Conservation (phyloP, 148 eudicot species). For the Linanthus parryae region DNA sequence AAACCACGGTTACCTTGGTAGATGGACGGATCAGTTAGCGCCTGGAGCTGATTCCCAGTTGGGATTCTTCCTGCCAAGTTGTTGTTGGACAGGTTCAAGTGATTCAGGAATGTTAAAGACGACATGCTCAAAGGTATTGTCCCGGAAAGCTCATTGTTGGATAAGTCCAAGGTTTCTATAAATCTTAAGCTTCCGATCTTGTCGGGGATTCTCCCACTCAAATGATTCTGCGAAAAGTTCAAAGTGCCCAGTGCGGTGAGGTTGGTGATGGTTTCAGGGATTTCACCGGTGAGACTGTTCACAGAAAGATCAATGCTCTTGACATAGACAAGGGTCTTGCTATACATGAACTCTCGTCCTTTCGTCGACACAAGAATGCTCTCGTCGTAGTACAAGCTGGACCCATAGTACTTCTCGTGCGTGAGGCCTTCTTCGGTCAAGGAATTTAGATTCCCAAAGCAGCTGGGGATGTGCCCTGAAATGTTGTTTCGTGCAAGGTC, state of each 20-base stretch:
- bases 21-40: conserved; percentile 15
- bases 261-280: conserved; percentile 16
- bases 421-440: background rate
- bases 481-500: conserved; percentile 18
- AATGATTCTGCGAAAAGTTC: conserved; percentile 30
- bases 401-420: conserved; percentile 3
- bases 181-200: conserved; percentile 15
- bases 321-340: conserved; percentile 6
- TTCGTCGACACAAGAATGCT: conserved; percentile 12
- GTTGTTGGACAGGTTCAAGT: conserved; percentile 20
- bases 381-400: too few relatives aligned
- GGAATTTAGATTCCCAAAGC: conserved; percentile 17
- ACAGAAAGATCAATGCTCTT: conserved; percentile 20
- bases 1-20: conserved; percentile 11
- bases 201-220: conserved; percentile 25
- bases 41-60: conserved; percentile 10
- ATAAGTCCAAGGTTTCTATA: conserved; percentile 32
- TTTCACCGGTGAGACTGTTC: conserved; percentile 18
- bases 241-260: conserved; percentile 12
- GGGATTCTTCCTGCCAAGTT: conserved; percentile 21
- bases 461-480: conserved; percentile 20
- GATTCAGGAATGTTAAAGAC: conserved; percentile 6
- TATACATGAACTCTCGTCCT: conserved; percentile 10
- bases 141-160: conserved; percentile 17
- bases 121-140: conserved; percentile 13